These are phyloP conservation scores for Nidula niveotomentosa DNA, from an alignment of 1,284 basidiomycete genomes.

Conservation along the genomic window DNA sequence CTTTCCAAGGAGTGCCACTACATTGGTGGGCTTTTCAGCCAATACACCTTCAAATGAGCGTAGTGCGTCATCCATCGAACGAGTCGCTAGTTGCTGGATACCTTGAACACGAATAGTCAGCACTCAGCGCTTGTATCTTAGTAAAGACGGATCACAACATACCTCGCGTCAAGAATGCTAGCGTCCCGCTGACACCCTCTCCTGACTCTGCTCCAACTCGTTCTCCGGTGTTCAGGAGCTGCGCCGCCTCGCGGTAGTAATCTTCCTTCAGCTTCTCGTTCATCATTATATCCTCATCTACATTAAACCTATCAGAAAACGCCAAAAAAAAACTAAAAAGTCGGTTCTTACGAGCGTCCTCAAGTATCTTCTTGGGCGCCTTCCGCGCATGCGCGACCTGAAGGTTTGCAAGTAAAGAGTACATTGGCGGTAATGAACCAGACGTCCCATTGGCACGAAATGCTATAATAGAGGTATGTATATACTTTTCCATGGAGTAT, in stretches of 20 bases:
- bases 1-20: constrained; percentile 81
- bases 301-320: constrained; percentile 7
- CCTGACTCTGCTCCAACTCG: constrained; percentile 50
- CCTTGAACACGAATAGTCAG: constrained; percentile 39
- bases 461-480: constrained; percentile 33
- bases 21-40: constrained; percentile 74
- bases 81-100: constrained; percentile 78
- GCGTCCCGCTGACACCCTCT: constrained; percentile 45
- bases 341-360: constrained; percentile 65
- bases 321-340: constrained; percentile 2
- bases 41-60: constrained; percentile 85
- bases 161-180: constrained; percentile 74
- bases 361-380: constrained; percentile 78
- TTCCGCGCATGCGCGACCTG: constrained; percentile 75
- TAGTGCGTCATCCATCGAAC: constrained; percentile 77
- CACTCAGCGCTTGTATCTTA: neutral
- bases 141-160: constrained; percentile 10
- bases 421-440: constrained; percentile 60
- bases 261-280: constrained; percentile 67
- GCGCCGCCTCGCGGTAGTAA: constrained; percentile 68
- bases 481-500: constrained; percentile 3
- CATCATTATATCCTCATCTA: constrained; percentile 70
- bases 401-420: constrained; percentile 82
- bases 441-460: constrained; percentile 48
- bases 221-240: constrained; percentile 67